A percentile compares a stretch with the other conserved stretches of the same genome.
phyloP scores from a whole-genome alignment of 163 green algal genomes.

The Chlamydomonas reinhardtii region DNA sequence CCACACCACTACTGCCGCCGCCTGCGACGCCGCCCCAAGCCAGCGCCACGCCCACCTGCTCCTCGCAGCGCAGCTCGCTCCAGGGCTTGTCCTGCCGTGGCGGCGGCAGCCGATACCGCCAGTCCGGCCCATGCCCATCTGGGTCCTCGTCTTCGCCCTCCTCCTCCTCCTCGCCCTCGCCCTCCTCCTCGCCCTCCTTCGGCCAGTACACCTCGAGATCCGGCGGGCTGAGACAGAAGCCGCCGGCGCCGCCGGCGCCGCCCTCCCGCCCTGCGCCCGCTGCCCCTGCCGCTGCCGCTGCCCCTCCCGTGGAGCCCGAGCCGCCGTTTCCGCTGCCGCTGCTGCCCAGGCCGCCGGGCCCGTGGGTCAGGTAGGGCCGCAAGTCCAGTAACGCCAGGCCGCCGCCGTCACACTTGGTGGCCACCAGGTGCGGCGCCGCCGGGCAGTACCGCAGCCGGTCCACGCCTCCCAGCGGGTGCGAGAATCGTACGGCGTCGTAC shows the following conservation, averaged over 20 bases:
- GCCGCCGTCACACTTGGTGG: background rate
- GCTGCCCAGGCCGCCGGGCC: no score
- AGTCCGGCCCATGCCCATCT: background rate
- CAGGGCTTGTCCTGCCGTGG: background rate
- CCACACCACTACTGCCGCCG: background rate
- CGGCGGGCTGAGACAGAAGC: no score
- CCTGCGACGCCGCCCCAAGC: background rate
- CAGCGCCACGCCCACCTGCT: conserved; percentile 19
- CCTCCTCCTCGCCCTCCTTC: background rate
- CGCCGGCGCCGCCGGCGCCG: no score
- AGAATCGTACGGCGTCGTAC: background rate
- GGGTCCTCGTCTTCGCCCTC: background rate
- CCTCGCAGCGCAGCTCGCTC: background rate
- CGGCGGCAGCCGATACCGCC: no score
- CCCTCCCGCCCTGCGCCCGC: no score
- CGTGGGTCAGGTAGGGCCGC: background rate
- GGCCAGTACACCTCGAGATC: no score
- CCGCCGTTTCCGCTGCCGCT: background rate
- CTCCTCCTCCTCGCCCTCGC: background rate
- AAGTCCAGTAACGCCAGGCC: conserved; percentile 21
- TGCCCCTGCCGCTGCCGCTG: background rate
- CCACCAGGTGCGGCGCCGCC: background rate
- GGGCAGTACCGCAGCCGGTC: conserved; percentile 32
- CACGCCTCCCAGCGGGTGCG: background rate
- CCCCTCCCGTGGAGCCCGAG: no score